Evolutionary conservation across 2,329 filamentous ascomycete species (phyloP).

Genomic region (Grosmannia serpens): DNA sequence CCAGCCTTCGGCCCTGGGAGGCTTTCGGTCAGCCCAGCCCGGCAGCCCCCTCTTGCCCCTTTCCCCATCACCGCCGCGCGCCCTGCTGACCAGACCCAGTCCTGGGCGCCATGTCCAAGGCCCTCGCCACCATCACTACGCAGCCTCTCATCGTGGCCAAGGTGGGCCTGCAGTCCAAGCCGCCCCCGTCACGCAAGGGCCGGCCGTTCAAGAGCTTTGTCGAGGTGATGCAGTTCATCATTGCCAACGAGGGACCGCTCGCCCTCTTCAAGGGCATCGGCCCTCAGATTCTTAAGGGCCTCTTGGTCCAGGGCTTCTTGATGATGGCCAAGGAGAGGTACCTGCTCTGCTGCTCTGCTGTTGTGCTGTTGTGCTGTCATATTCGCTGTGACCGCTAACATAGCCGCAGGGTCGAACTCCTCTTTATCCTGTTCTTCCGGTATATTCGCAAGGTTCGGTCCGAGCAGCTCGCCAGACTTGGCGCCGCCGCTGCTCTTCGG

Average conservation of each 20-base stretch:
- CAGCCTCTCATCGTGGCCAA: constrained; percentile 97
- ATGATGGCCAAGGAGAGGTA: constrained; percentile 99
- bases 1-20: constrained; percentile 68
- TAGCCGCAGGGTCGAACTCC: constrained; percentile 60
- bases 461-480: constrained; percentile 57
- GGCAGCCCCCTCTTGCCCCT: not conserved
- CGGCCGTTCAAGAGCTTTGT: constrained; percentile 89
- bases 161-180: constrained; percentile 88
- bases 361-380: not conserved
- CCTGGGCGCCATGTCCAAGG: constrained; percentile 85
- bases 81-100: constrained; percentile 37
- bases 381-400: constrained; percentile 5
- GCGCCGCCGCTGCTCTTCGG: constrained; percentile 50
- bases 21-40: constrained; percentile 64
- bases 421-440: constrained; percentile 77
- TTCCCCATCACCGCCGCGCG: not conserved
- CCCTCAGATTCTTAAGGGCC: constrained; percentile 83
- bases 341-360: constrained; percentile 11
- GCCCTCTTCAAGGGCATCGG: constrained; percentile 96
- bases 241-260: constrained; percentile 70
- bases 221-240: constrained; percentile 91
- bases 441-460: constrained; percentile 63
- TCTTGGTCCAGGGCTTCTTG: constrained; percentile 86
- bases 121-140: constrained; percentile 79
- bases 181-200: constrained; percentile 70